Conservation (phyloP, 805 yeast genomes). For the Cyberlindnera galapagoensis region DNA sequence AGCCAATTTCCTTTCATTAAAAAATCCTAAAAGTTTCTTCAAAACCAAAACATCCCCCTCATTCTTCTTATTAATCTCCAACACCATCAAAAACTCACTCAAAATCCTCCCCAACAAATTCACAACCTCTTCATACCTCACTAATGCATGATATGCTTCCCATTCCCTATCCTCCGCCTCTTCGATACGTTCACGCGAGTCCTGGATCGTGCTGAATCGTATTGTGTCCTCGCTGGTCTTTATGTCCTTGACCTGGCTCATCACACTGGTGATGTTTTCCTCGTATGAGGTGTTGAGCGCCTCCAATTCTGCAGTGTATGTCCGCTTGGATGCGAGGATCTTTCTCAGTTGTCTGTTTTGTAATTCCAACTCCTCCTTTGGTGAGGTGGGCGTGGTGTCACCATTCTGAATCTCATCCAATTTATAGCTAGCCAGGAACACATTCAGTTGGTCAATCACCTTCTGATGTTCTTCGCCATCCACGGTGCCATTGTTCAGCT, state of each 20-base stretch:
- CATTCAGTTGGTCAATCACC: conserved; percentile 5
- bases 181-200: conserved; percentile 3
- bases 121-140: conserved; percentile 9
- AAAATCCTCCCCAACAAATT: conserved; percentile 7
- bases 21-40: too few species aligned
- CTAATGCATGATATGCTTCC: conserved; percentile 7
- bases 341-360: conserved; percentile 15
- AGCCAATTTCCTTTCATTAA: too few species aligned
- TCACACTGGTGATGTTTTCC: conserved; percentile 4
- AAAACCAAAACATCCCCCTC: too few species aligned
- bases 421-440: conserved; percentile 7
- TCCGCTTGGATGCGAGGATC: conserved; percentile 6
- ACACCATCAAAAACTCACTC: conserved; percentile 9
- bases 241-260: conserved; percentile 5
- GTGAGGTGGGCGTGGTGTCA: conserved; percentile 5
- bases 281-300: conserved; percentile 14
- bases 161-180: conserved; percentile 9
- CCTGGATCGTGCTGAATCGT: conserved; percentile 4
- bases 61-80: too few species aligned
- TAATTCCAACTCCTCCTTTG: conserved; percentile 5
- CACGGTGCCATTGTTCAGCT: conserved; percentile 10
- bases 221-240: conserved; percentile 5
- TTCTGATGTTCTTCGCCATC: conserved; percentile 4
- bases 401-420: background rate
- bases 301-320: conserved; percentile 7